Base-by-base conservation (phyloP, 2,329 filamentous ascomycete genomes). In the Fusarium nematophilum region DNA sequence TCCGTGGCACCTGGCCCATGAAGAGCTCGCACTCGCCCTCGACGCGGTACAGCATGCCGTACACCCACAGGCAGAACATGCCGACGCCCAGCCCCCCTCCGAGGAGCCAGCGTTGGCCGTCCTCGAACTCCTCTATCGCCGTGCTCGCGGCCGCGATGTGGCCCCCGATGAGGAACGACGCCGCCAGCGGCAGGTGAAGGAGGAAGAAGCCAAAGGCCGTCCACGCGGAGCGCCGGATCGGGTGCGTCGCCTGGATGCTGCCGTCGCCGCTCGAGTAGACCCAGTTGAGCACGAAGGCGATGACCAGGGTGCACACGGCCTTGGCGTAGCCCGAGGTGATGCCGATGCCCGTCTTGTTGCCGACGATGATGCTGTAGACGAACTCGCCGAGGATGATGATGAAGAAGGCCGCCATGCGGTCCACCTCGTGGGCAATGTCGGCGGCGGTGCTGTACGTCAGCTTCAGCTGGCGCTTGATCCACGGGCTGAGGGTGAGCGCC, bases 321-420 rank as follows among this genome's bases (percentile, higher is more conserved):
- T 79, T 78, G 9, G 74, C 69, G 43, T 80, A 76, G 4, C 76
- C 73, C 2, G 72, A 43, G 18, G 79, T 81, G 36, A 82, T 68
- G 0, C 80, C 80, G 11, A 77, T 69, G 7, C 77, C 80, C 2
- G 79, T 78, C 36, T 79, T 78, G 23, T 77, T 76, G 4, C 78
- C 79, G 9, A 82, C 79, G 30, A 83, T 73, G 39, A 82, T 79
- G 52, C 75, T 75, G 55, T 81, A 81, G 13, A 82, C 71, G 57
- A 81, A 82, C 56, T 82, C 80, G 45, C 79, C 80, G 0, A 83
- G 75, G n/a, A 80, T 79, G 50, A 82, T 81, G 57, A 83, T 82
- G 66, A 79, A 81, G 57, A 83, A 82, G 11, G 79, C 80, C 0
- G 79, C 79, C 68, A 81, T 79, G 9, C 80, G 76, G 57, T 83